Base-by-base conservation (phyloP, 2,329 filamentous ascomycete species). In the Rutstroemia sp. region DNA sequence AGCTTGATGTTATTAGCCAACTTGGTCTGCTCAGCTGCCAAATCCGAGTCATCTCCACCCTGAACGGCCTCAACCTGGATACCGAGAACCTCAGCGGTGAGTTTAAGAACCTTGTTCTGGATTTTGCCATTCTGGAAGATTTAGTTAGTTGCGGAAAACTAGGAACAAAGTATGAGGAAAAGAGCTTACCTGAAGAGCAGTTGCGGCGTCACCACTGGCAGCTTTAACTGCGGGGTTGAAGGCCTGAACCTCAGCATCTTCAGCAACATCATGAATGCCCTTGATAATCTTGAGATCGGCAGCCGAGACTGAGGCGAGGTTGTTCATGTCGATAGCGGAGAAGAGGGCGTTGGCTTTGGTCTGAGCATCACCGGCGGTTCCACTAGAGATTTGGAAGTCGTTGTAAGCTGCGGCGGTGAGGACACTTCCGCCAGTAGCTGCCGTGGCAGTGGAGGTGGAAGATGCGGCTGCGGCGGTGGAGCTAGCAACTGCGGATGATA, bases 31-130 rank as follows among this genome's bases (percentile, higher is more conserved):
- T 81, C 77, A 4, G 70, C 69, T 0, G 68, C 75, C 4, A 81
- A 62, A 60, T 77, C 73, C 5, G 72, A 64, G 51, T 56, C 52
- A 57, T 77, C 73, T 16, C 73, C 56, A 21, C 80, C 79, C 61
- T 81, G 76, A 0, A 79, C 79, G 55, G 73, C 68, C 59, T 81
- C 70, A 38, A 77, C 73, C 66, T 75, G 69, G 8, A 82, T 75
- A 61, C 75, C 71, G 30, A 81, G 67, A 34, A 80, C 70, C 51
- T 76, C 76, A 27, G 78, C 76, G 40, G 74, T 76, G 60, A 82
- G 71, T 71, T 83, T 82, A 52, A 82, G 69, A 16, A 82, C 77
- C 71, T 82, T 82, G 74, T 81, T 82, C 75, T 80, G 79, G 58
- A 76, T 81, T 71, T 82, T 81, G 65, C 78, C 78, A 53, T 74